Base-by-base conservation (phyloP, 768 basidiomycete species). In the Xerocomellus dryophilus region DNA sequence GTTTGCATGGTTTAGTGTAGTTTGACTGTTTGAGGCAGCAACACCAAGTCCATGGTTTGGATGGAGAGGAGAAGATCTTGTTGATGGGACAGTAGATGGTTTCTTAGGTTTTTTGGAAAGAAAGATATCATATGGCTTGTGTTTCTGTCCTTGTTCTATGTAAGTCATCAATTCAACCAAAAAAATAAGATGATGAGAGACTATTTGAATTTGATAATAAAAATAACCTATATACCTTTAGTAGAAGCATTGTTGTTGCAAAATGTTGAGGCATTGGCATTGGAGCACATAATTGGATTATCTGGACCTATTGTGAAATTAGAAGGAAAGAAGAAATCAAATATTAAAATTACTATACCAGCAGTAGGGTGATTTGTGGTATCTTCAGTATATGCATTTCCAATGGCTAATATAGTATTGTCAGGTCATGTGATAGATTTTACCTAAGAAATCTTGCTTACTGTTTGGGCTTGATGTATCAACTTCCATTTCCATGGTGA, bases 321-420 rank as follows among this genome's bases (percentile, higher is more conserved):
- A 44, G 4, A 15, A 12, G 3, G 1, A 1, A n/a, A 36, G 4
- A 1, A 14, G 5, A 15, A 23, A 9, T 5, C 2, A 27, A 2
- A 23, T 4, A 49, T 25, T 21, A 1, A 50, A 18, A 45, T 1
- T 6, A 11, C 8, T 18, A 36, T 50, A 50, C 58, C 43, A 20
- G 15, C 2, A 11, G 6, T 3, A 20, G 5, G 1, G 6, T 4
- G 18, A 4, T 18, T 11, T 1, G 2, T 0, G 0, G 20, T 15
- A 1, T 40, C 18, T 21, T 8, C 1, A 23, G 10, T 5, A 5
- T 2, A 4, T 17, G 6, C 12, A 6, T 12, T 12, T 35, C 5
- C 20, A 29, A 14, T n/a, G 15, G 18, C 53, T 56, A 3, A 36
- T 17, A 35, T 29, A 7, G 23, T n/a, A 4, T 23, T 4, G 11